Evolutionary conservation across 768 basidiomycete species (phyloP), one percentile per base, ranked within the genome.

Genomic region (Collybia sp.): DNA sequence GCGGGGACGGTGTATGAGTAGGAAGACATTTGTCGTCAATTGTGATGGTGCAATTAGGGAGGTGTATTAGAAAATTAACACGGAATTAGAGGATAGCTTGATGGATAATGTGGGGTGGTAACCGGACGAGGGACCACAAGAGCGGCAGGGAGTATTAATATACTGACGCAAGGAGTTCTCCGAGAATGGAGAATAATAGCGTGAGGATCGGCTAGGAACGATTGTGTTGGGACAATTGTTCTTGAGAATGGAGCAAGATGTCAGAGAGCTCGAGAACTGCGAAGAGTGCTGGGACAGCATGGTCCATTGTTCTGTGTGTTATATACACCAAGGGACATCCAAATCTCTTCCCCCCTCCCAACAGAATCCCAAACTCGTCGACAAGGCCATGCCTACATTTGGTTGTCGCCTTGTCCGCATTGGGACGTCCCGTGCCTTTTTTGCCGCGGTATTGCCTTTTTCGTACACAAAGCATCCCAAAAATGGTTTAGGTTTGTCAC

Each of bases 1-100:
- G 76, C 57, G 46, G 80, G 75, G 20, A 69, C 55, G 34, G 65
- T 58, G 64, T 68, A 72, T 45, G 58, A 54, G 61, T 67, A 72
- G 13, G 70, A 73, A 55, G 80, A 72, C 76, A 79, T 76, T n/a
- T n/a, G n/a, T n/a, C n/a, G n/a, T n/a, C n/a, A n/a, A n/a, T n/a
- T n/a, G n/a, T n/a, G n/a, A n/a, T 25, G 51, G 58, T 62, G 55
- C 25, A 25, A 25, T 25, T 25, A 25, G 36, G 56, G 54, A 44
- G 49, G 45, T 46, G 49, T 45, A 45, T 42, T 46, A 45, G 30
- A 36, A 36, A 36, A 12, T 34, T 39, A 13, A 30, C 6, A 34
- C 36, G 8, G 42, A 43, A 47, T 42, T 40, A 37, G 48, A 37
- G 35, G 17, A 37, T 18, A 15, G 35, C 13, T 37, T n/a, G 35